Conservation (phyloP, 2,329 filamentous ascomycete species). For the Dactylellina haptotyla region DNA sequence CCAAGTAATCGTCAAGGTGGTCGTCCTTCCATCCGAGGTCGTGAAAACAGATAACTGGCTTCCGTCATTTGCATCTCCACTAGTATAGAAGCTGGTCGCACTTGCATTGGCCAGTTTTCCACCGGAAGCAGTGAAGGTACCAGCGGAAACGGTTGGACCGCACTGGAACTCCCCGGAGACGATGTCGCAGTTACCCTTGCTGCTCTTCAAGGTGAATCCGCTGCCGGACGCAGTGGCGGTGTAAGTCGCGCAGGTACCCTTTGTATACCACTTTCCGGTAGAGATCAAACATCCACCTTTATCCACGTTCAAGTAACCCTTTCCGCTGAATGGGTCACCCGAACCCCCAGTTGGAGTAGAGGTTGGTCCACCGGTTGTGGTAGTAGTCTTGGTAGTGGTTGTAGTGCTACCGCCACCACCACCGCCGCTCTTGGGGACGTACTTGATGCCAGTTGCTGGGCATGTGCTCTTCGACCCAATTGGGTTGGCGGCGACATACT, state of each 20-base stretch:
- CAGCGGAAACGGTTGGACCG: slow-evolving; percentile 48
- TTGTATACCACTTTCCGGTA: slow-evolving; percentile 73
- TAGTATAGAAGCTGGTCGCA: slow-evolving; percentile 14
- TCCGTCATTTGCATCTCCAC: slow-evolving; percentile 31
- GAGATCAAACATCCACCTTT: slow-evolving; percentile 74
- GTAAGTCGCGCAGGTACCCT: slow-evolving; percentile 75
- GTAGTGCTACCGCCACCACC: slow-evolving; percentile 32
- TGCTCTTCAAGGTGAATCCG: slow-evolving; percentile 69
- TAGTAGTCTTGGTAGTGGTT: slow-evolving; percentile 60
- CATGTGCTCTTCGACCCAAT: slow-evolving; percentile 72
- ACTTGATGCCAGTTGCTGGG: slow-evolving; percentile 69
- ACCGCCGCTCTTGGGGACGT: slow-evolving; percentile 68
- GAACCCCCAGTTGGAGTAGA: slow-evolving; percentile 56
- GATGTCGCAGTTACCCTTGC: slow-evolving; percentile 71
- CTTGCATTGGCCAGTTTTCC: slow-evolving; percentile 22
- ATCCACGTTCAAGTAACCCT: slow-evolving; percentile 70
- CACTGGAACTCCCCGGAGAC: slow-evolving; percentile 61
- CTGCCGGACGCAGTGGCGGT: slow-evolving; percentile 65
- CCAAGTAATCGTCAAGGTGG: slow-evolving; percentile 29
- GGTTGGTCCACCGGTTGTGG: slow-evolving; percentile 61
- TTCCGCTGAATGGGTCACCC: slow-evolving; percentile 66
- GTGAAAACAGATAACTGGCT: slow-evolving; percentile 35
- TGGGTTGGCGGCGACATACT: slow-evolving; percentile 65
- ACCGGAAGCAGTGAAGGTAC: slow-evolving; percentile 38
- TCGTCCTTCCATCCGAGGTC: slow-evolving; percentile 1